These are phyloP conservation scores for Citeromyces siamensis DNA, from an alignment of 1,139 yeast genomes.

Conservation along the genomic window DNA sequence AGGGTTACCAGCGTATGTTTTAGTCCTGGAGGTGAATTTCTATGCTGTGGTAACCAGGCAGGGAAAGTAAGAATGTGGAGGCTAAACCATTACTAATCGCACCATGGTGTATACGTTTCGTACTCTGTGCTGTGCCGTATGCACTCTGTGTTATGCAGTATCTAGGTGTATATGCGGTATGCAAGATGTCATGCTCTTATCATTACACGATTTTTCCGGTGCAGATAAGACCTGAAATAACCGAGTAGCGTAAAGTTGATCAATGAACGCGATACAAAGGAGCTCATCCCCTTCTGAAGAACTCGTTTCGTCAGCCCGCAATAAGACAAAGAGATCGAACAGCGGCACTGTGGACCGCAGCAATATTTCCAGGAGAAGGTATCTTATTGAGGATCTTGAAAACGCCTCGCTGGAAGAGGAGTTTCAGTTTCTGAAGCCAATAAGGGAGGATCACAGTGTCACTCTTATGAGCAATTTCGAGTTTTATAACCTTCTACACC, in stretches of 20 bases:
- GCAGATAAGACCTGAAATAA: too few species aligned
- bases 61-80: constrained; percentile 90
- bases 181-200: constrained; percentile 3
- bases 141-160: too few species aligned
- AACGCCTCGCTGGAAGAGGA: background rate
- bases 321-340: constrained; percentile 1
- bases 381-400: background rate
- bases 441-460: background rate
- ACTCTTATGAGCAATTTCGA: constrained; percentile 13
- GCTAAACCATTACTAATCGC: constrained; percentile 58
- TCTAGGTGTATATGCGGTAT: background rate
- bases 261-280: constrained; percentile 7
- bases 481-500: constrained; percentile 21
- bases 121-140: too few species aligned
- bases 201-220: background rate
- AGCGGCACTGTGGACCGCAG: constrained; percentile 6
- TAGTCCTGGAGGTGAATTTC: constrained; percentile 72
- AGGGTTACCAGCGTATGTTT: constrained; percentile 76
- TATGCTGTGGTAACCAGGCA: constrained; percentile 82
- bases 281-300: constrained; percentile 2
- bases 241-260: too few species aligned
- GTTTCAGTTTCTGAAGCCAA: constrained; percentile 6
- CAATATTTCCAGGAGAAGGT: constrained; percentile 1
- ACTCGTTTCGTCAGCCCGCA: background rate
- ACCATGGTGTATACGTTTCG: background rate